phyloP scores from a whole-genome alignment of 1,284 basidiomycete species.

The Schizophyllum amplum region DNA sequence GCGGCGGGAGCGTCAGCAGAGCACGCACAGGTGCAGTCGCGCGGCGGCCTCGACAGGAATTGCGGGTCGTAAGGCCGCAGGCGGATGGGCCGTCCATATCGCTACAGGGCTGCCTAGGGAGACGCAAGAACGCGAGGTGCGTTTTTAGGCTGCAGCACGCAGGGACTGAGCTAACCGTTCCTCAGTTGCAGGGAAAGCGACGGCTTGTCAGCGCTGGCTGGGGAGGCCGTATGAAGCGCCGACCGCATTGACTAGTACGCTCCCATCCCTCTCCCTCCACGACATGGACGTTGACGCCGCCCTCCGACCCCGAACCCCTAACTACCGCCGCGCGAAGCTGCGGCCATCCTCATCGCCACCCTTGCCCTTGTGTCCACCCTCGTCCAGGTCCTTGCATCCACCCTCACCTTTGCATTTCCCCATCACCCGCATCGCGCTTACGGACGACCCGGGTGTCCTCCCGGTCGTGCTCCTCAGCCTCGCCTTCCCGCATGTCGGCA shows the following conservation, averaged over 20 bases:
- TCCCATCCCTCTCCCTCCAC: conserved; percentile 11
- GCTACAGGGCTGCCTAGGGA: conserved; percentile 36
- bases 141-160: conserved; percentile 8
- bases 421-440: conserved; percentile 59
- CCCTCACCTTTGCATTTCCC: conserved; percentile 65
- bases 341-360: conserved; percentile 61
- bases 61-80: conserved; percentile 12
- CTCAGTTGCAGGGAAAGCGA: conserved; percentile 64
- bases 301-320: conserved; percentile 53
- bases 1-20: conserved; percentile 45
- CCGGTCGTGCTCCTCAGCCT: conserved; percentile 35
- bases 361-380: too few relatives aligned
- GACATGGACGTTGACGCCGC: too few relatives aligned
- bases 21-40: conserved; percentile 35
- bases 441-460: conserved; percentile 44
- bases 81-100: conserved; percentile 52
- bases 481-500: neutral
- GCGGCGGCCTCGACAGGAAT: conserved; percentile 31
- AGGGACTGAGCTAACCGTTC: neutral
- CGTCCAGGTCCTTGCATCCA: too few relatives aligned
- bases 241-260: conserved; percentile 39
- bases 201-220: conserved; percentile 60
- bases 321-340: conserved; percentile 57
- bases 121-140: conserved; percentile 46
- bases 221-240: conserved; percentile 40